phyloP scores from a whole-genome alignment of 495 filamentous ascomycete species.

The Aspergillus baeticus region DNA sequence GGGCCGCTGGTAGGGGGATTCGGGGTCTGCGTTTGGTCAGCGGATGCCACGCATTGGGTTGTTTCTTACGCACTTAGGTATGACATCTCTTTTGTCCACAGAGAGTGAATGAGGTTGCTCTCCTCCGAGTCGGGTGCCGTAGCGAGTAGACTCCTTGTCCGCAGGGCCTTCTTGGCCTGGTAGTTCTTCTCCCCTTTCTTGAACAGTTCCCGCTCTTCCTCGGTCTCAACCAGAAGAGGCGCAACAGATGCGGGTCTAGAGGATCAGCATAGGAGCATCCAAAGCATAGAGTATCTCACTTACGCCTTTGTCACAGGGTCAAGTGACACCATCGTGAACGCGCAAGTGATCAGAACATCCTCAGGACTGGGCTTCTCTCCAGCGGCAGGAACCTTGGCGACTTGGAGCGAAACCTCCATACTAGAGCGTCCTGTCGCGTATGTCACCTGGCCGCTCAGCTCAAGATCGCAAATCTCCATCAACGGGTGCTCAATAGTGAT shows the following conservation, averaged over 20 bases:
- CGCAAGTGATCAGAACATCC: conserved; percentile 74
- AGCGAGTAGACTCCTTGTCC: conserved; percentile 63
- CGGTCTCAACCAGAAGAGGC: conserved; percentile 62
- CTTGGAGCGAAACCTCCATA: conserved; percentile 78
- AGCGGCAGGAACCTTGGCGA: conserved; percentile 59
- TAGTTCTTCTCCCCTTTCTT: conserved; percentile 70
- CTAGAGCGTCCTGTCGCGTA: conserved; percentile 78
- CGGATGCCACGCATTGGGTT: neutral
- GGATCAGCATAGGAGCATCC: conserved; percentile 13
- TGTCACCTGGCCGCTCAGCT: conserved; percentile 76
- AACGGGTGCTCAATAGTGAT: conserved; percentile 74
- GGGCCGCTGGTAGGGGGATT: conserved; percentile 55
- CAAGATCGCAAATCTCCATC: conserved; percentile 76
- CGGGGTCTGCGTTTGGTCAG: conserved; percentile 48
- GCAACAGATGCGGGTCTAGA: conserved; percentile 53
- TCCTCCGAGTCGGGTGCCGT: conserved; percentile 76
- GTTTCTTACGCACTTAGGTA: conserved; percentile 51
- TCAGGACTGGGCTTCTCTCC: conserved; percentile 60
- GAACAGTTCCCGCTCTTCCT: conserved; percentile 71
- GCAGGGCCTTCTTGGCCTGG: conserved; percentile 65
- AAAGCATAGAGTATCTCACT: conserved; percentile 15
- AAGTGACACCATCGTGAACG: conserved; percentile 83
- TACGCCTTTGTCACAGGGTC: conserved; percentile 71
- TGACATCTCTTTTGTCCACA: conserved; percentile 72
- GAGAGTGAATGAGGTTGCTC: conserved; percentile 73